These are phyloP conservation scores for Amaranthus hypochondriacus DNA, from an alignment of 148 eudicot genomes.

Conservation along the genomic window DNA sequence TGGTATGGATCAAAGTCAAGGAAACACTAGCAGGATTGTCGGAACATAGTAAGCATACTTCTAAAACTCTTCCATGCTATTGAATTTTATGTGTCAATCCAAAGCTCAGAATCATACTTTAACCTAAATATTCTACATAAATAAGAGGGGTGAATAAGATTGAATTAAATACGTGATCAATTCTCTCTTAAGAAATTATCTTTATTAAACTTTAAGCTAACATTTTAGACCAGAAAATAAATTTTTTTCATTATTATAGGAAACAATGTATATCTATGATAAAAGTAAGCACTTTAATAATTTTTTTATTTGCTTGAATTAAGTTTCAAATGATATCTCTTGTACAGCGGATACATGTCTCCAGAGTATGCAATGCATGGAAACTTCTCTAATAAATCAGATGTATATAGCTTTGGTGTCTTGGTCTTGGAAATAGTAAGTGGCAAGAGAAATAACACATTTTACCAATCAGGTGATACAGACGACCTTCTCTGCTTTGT, in stretches of 20 bases:
- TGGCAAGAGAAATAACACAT: conserved; percentile 28
- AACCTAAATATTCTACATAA: too few species aligned
- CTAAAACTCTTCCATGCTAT: neutral
- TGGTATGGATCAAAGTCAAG: conserved; percentile 31
- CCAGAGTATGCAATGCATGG: conserved; percentile 40
- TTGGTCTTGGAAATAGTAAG: conserved; percentile 36
- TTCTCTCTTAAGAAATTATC: too few species aligned
- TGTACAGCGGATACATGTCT: conserved; percentile 43
- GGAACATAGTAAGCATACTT: conserved; percentile 35
- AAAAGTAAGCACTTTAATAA: neutral
- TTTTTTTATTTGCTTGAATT: neutral
- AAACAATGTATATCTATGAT: too few species aligned
- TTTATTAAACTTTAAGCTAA: too few species aligned
- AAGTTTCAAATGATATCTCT: neutral
- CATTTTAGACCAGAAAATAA: too few species aligned
- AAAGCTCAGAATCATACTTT: too few species aligned
- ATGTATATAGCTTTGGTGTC: conserved; percentile 45
- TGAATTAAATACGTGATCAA: too few species aligned
- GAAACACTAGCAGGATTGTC: conserved; percentile 27
- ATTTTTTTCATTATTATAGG: too few species aligned
- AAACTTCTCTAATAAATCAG: conserved; percentile 34
- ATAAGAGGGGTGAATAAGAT: too few species aligned
- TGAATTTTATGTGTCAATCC: neutral
- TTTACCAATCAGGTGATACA: neutral
- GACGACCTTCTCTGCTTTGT: conserved; percentile 36